phyloP scores from a whole-genome alignment of 1,284 basidiomycete genomes.

The Ceratobasidium sp. region DNA sequence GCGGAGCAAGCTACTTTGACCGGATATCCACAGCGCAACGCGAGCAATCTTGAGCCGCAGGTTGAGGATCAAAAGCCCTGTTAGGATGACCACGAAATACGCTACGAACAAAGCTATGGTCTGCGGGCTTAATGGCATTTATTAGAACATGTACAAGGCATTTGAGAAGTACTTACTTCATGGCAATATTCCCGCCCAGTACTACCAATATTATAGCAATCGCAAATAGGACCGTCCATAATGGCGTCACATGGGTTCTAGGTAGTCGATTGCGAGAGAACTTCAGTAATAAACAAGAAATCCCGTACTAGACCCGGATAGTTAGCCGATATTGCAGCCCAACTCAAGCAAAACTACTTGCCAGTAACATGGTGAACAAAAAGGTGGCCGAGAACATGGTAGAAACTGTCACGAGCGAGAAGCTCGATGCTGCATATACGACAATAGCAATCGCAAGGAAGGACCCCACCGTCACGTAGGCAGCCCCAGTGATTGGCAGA shows the following conservation, averaged over 20 bases:
- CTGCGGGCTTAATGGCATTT: constrained; percentile 39
- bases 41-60: constrained; percentile 66
- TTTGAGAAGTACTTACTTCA: constrained; percentile 43
- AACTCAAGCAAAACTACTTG: constrained; percentile 22
- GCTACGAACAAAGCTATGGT: constrained; percentile 65
- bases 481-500: constrained; percentile 65
- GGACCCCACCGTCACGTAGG: constrained; percentile 64
- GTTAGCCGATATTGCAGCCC: constrained; percentile 42
- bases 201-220: constrained; percentile 61
- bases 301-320: constrained; percentile 68
- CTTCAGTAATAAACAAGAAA: constrained; percentile 68
- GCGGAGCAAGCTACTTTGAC: constrained; percentile 61
- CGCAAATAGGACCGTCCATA: constrained; percentile 58
- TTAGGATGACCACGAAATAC: constrained; percentile 63
- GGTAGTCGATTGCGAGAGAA: constrained; percentile 71
- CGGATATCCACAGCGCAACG: constrained; percentile 70
- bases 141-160: neutral
- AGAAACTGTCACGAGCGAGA: constrained; percentile 65
- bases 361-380: constrained; percentile 45
- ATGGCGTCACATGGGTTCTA: constrained; percentile 58
- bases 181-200: constrained; percentile 66
- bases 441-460: constrained; percentile 64
- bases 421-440: constrained; percentile 69
- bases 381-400: constrained; percentile 58
- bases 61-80: constrained; percentile 61